phyloP scores from a whole-genome alignment of 2,329 filamentous ascomycete species.

The Colletotrichum sp. region DNA sequence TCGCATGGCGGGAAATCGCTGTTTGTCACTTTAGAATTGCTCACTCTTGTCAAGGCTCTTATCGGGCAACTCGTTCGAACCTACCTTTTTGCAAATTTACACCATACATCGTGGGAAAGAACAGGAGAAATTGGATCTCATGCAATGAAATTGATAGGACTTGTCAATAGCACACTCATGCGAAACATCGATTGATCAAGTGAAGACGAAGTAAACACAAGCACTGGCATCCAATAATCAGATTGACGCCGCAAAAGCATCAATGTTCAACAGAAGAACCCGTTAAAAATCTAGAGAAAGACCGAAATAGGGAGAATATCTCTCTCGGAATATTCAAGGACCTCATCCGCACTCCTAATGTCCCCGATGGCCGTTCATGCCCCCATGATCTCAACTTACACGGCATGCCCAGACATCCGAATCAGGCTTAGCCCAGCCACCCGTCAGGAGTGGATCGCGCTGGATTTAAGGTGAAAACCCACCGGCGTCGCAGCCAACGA shows the following conservation, averaged over 20 bases:
- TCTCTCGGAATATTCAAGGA: not conserved
- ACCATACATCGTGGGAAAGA: not conserved
- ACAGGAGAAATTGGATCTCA: not conserved
- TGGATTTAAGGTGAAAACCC: not conserved
- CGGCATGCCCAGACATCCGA: not conserved
- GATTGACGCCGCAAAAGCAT: not conserved
- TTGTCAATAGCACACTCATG: accelerated
- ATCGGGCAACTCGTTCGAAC: not conserved
- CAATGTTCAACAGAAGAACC: not conserved
- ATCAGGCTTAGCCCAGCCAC: not conserved
- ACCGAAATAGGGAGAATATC: not conserved
- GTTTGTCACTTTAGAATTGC: not conserved
- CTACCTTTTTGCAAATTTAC: not conserved
- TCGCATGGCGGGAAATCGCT: not conserved
- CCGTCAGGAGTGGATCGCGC: not conserved
- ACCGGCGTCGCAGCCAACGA: not conserved
- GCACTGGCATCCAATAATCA: not conserved
- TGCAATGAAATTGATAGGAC: not conserved
- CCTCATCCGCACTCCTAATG: not conserved
- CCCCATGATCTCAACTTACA: not conserved
- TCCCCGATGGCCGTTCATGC: not conserved
- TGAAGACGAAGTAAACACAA: not conserved
- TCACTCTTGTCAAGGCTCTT: not conserved
- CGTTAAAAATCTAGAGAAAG: too few species aligned
- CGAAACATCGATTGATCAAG: not conserved